Evolutionary conservation across 768 basidiomycete species (phyloP), one percentile per base, ranked within the genome.

Genomic region (Boletus reticulatus): DNA sequence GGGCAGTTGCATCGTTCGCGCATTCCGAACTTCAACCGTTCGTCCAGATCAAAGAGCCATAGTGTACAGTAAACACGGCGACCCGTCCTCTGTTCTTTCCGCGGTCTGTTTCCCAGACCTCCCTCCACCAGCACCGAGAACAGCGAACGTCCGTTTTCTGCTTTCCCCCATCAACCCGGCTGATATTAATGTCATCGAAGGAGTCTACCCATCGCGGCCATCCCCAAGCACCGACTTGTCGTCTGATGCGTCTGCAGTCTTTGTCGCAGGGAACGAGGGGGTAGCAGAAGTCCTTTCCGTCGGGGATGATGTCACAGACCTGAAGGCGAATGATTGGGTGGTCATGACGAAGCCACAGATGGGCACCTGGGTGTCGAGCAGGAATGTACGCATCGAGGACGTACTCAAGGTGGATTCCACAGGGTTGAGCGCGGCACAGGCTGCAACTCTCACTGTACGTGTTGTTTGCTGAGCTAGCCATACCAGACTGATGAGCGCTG

Each of bases 131-230:
- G 63, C 75, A 7, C 75, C 82, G n/a, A 71, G 75, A 53, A 80
- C 85, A 1, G 71, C 84, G 36, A 89, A 89, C 66, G 67, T 93
- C 67, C 79, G 77, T 58, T 83, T 88, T 66, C 73, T 88, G 13
- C 78, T 90, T 20, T 78, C 88, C 6, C 88, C 91, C 10, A 82
- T 93, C 54, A 92, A 93, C 67, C 91, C 90, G 4, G 84, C 91
- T 16, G 92, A 93, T 57, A 69, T 90, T 66, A 92, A 92, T 57
- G 85, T 88, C 52, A 78, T 92, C 36, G 85, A 92, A 67, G 91
- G 91, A 16, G 82, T 88, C n/a, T 93, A 92, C 64, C 92, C 92
- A 0, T 66, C 80, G 10, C 84, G 82, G 56, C 87, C 89, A 0
- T 66, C 60, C 8, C 73, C 69, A 27, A 66, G 68, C 13, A 66